Evolutionary conservation across 768 basidiomycete species (phyloP).

Genomic region (Aureoboletus auriporus): DNA sequence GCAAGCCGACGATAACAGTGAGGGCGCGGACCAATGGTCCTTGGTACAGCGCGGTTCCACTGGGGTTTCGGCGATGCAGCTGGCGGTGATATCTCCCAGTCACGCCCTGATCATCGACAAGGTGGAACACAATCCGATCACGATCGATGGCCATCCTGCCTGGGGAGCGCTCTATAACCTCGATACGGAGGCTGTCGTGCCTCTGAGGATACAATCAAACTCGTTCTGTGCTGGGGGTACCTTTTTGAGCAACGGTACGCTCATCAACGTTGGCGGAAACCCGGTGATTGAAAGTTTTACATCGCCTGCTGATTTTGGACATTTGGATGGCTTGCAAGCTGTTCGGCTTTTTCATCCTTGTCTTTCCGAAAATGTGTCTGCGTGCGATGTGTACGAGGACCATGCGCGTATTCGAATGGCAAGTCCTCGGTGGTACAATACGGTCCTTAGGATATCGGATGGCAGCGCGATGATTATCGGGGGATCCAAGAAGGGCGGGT

Average conservation of each 20-base stretch:
- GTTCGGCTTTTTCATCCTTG: constrained; percentile 73
- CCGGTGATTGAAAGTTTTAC: constrained; percentile 66
- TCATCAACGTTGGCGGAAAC: constrained; percentile 80
- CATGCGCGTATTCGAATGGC: constrained; percentile 65
- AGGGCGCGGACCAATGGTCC: constrained; percentile 41
- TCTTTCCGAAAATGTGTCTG: constrained; percentile 38
- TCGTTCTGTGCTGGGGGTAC: constrained; percentile 85
- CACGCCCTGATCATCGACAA: constrained; percentile 79
- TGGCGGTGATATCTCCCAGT: constrained; percentile 60
- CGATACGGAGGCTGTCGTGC: constrained; percentile 53
- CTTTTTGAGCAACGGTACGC: constrained; percentile 71
- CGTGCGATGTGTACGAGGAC: constrained; percentile 64
- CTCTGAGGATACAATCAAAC: constrained; percentile 67
- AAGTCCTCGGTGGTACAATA: constrained; percentile 78
- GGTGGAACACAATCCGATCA: constrained; percentile 80
- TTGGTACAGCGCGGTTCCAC: constrained; percentile 63
- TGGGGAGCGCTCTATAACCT: constrained; percentile 79
- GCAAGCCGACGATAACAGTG: neutral
- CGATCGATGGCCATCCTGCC: constrained; percentile 70
- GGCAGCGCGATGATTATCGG: constrained; percentile 85
- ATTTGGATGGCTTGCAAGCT: constrained; percentile 68
- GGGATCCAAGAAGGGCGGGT: constrained; percentile 77
- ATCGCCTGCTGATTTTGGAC: constrained; percentile 69
- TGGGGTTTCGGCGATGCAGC: constrained; percentile 78
- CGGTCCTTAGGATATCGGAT: constrained; percentile 62